Conservation (phyloP, 1,284 basidiomycete genomes). For the Fistulinella cinereoalba region DNA sequence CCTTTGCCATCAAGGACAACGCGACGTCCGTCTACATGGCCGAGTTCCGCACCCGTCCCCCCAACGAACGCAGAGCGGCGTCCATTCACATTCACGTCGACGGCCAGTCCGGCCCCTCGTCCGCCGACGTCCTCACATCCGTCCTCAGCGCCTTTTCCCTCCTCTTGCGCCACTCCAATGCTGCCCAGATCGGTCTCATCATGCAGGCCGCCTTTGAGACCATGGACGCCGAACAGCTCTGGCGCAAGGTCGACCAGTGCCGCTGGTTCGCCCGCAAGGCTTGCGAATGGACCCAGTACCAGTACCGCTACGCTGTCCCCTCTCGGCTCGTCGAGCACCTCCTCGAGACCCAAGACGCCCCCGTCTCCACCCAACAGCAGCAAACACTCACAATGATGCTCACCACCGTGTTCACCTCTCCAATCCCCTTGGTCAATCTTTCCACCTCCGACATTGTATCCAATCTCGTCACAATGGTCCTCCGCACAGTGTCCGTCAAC, state of each 20-base stretch:
- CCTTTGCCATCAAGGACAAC: conserved; percentile 60
- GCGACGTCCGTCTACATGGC: conserved; percentile 73
- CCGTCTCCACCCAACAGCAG: conserved; percentile 55
- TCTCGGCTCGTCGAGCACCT: conserved; percentile 83
- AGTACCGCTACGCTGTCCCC: conserved; percentile 90
- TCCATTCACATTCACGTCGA: conserved; percentile 86
- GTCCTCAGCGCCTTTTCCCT: conserved; percentile 73
- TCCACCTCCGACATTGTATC: conserved; percentile 89
- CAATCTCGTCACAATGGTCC: conserved; percentile 70
- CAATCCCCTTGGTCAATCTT: conserved; percentile 82
- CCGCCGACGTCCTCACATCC: conserved; percentile 71
- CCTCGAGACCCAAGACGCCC: conserved; percentile 62
- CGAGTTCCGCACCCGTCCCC: conserved; percentile 76
- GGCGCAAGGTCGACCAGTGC: conserved; percentile 74
- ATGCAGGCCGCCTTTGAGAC: conserved; percentile 69
- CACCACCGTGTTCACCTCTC: conserved; percentile 79
- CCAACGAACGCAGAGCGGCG: conserved; percentile 76
- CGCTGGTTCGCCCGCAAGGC: conserved; percentile 80
- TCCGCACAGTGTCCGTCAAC: conserved; percentile 68
- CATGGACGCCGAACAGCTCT: conserved; percentile 62
- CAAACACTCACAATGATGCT: conserved; percentile 79
- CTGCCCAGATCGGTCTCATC: conserved; percentile 70
- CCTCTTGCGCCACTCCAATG: conserved; percentile 75
- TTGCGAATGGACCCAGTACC: conserved; percentile 85
- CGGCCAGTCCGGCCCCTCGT: conserved; percentile 82